phyloP scores from a whole-genome alignment of 2,329 filamentous ascomycete genomes.

The Ceratocystis lukuohia region DNA sequence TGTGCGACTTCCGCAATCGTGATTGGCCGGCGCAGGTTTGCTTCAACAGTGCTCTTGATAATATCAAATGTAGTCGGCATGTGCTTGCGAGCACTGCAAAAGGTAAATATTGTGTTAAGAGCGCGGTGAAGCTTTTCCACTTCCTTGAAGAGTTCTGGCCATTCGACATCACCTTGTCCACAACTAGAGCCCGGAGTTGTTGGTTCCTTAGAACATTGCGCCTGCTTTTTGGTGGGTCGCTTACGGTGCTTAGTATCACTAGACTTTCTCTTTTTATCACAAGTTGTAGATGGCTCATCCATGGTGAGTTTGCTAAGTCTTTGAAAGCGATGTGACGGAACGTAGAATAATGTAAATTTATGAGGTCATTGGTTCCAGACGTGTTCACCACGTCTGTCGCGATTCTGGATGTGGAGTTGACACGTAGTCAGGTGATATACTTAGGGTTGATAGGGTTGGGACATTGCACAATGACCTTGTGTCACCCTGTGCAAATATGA shows the following conservation, averaged over 20 bases:
- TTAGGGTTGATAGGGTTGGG: not conserved
- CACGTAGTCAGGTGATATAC: not conserved
- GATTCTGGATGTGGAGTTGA: not conserved
- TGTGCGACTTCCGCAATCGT: constrained; percentile 67
- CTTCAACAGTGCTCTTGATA: constrained; percentile 71
- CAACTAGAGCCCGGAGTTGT: not conserved
- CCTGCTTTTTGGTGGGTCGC: not conserved
- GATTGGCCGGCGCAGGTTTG: constrained; percentile 59
- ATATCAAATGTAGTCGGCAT: constrained; percentile 84
- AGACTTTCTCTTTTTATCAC: not conserved
- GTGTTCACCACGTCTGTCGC: not conserved
- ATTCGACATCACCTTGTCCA: constrained; percentile 29
- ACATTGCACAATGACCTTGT: not conserved
- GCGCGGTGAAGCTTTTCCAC: constrained; percentile 69
- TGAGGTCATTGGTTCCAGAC: not conserved
- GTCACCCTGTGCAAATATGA: not conserved
- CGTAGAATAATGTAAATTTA: too few species aligned
- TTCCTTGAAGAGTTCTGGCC: constrained; percentile 61
- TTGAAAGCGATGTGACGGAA: too few species aligned
- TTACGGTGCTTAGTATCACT: not conserved
- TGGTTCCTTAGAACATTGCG: not conserved
- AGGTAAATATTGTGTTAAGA: constrained; percentile 85
- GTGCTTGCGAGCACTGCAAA: constrained; percentile 86
- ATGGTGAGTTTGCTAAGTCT: not conserved
- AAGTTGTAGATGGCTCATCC: not conserved